Evolutionary conservation across 208 protist genomes (phyloP), one percentile per base, ranked within the genome.

Genomic region (Leishmania tropica): DNA sequence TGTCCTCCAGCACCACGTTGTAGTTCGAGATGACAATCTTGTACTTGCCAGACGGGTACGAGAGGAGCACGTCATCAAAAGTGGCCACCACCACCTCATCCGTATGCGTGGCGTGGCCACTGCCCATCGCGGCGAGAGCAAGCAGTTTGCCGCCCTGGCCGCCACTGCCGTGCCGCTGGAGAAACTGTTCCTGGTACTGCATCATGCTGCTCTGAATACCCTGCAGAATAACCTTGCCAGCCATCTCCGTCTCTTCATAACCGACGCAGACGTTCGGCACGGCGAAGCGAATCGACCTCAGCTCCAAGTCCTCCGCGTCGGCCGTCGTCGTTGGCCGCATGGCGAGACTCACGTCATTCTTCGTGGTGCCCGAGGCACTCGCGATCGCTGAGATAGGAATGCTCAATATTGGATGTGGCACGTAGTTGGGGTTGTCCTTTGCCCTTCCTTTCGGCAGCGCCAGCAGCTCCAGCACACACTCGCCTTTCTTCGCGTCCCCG

Each of bases 11-110:
- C 21, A 94, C 86, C 35, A 96, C 82, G 62, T 89, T 87, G 85
- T 94, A 93, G 81, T 97, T 97, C 3, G 93, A 94, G 54, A 97
- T 74, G 62, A 92, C 83, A 51, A 97, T 85, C 78, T 96, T 97
- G 72, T 89, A 97, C 79, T 94, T 93, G 42, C 95, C 93, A 17
- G 93, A 67, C 3, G 95, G 95, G 80, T 94, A 96, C 6, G 93
- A 93, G 42, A 97, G 81, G 5, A 84, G 83, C 19, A 96, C 76
- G 74, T 97, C 95, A 72, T 97, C 95, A 77, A 97, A 91, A 35
- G 92, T 87, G 42, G 90, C 92, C 10, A 97, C 76, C 19, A 93
- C 76, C n/a, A 77, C 80, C 75, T 96, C 94, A 72, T 97, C 92
- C 35, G 84, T 75, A 37, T 89, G 83, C 47, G 67, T 81, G 17